These are phyloP conservation scores for Avena atlantica DNA, from an alignment of 176 grass and related monocot genomes.

Conservation along the genomic window DNA sequence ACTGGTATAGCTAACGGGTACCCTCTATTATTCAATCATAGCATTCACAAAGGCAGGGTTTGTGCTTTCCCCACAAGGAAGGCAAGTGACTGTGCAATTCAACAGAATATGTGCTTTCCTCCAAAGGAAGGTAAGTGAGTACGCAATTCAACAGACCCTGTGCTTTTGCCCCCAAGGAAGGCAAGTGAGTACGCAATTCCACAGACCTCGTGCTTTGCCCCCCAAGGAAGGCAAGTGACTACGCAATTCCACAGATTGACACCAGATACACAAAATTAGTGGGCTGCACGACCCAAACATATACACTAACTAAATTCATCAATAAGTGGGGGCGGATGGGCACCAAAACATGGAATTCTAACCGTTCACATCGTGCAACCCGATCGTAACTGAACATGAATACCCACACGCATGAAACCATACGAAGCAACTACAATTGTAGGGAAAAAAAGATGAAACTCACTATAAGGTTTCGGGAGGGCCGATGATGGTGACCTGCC, in stretches of 20 bases:
- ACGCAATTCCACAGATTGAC: not conserved
- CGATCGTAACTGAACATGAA: not conserved
- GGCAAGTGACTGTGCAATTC: too few relatives aligned
- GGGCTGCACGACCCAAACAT: not conserved
- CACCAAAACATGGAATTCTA: not conserved
- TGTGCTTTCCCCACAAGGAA: too few relatives aligned
- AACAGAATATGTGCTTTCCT: too few relatives aligned
- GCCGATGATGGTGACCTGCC: conserved; percentile 88
- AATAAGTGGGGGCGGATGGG: not conserved
- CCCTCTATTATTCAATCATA: not conserved
- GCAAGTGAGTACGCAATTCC: too few relatives aligned
- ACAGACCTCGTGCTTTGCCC: too few relatives aligned
- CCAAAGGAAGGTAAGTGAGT: too few relatives aligned
- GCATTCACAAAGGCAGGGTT: too few relatives aligned
- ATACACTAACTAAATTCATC: not conserved
- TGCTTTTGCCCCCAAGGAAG: too few relatives aligned
- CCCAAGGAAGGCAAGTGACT: not conserved
- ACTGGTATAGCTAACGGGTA: not conserved
- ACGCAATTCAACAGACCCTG: too few relatives aligned
- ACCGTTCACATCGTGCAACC: not conserved
- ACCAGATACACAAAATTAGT: not conserved
- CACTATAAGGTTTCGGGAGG: conserved; percentile 84
- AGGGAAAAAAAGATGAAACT: conserved; percentile 38
- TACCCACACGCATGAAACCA: conserved; percentile 11
- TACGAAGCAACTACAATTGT: not conserved